phyloP scores from a whole-genome alignment of 208 protist genomes.

The Trypanosoma avium region DNA sequence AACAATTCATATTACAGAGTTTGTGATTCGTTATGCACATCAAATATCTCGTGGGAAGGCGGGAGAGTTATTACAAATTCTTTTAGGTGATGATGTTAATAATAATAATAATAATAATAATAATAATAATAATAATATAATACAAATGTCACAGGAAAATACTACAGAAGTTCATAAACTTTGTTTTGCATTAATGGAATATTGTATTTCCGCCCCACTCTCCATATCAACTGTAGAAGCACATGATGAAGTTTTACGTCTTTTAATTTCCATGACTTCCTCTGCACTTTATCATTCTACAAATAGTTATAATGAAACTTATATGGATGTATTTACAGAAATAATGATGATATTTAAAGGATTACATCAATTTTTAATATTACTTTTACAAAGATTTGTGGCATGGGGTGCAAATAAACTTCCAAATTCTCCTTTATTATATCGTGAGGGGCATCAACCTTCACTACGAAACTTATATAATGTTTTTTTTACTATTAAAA shows the following conservation, averaged over 20 bases:
- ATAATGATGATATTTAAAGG: slow-evolving; percentile 53
- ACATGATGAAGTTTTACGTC: slow-evolving; percentile 49
- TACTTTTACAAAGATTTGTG: slow-evolving; percentile 49
- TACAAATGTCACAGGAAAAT: not conserved
- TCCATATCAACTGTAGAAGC: slow-evolving; percentile 35
- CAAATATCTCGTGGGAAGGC: slow-evolving; percentile 35
- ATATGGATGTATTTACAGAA: slow-evolving; percentile 80
- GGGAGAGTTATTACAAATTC: slow-evolving; percentile 31
- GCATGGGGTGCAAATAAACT: slow-evolving; percentile 44
- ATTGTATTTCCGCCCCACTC: slow-evolving; percentile 38
- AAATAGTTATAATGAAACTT: slow-evolving; percentile 34
- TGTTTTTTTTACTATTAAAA: slow-evolving; percentile 26
- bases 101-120: not conserved
- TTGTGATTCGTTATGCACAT: slow-evolving; percentile 61
- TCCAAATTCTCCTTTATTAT: slow-evolving; percentile 31
- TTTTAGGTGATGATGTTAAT: slow-evolving; percentile 25
- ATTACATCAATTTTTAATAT: slow-evolving; percentile 36
- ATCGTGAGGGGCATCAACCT: slow-evolving; percentile 38
- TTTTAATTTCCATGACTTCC: slow-evolving; percentile 78
- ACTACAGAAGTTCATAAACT: slow-evolving; percentile 30
- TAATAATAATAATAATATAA: not conserved
- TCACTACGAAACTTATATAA: slow-evolving; percentile 37
- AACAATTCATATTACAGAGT: slow-evolving; percentile 45
- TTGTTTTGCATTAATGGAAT: slow-evolving; percentile 53
- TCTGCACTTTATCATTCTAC: slow-evolving; percentile 76